Conservation (phyloP, 805 yeast genomes). For the Pichia nakasei region DNA sequence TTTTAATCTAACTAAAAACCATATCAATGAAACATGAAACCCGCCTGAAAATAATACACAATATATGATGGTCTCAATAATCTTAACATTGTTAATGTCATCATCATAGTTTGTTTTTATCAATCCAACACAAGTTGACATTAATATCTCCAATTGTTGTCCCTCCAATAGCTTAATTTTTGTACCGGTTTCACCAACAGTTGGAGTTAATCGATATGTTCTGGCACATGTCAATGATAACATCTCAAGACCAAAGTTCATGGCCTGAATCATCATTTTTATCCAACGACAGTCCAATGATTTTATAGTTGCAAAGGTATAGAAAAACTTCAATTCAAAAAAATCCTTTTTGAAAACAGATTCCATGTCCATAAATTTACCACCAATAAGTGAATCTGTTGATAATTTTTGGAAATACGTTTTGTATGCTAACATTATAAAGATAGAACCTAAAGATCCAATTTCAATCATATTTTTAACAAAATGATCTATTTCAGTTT, state of each 20-base stretch:
- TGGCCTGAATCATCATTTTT: too few species aligned
- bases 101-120: constrained; percentile 6
- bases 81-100: constrained; percentile 8
- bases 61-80: constrained; percentile 8
- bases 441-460: too few species aligned
- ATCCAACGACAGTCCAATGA: too few species aligned
- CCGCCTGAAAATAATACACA: constrained; percentile 14
- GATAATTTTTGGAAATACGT: background rate
- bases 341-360: background rate
- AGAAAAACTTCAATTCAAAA: background rate
- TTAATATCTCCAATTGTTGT: constrained; percentile 3
- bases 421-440: background rate
- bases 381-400: background rate
- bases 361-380: background rate
- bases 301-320: background rate
- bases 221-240: too few species aligned
- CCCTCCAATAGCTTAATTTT: constrained; percentile 1
- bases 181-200: too few species aligned
- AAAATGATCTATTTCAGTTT: too few species aligned
- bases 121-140: constrained; percentile 5
- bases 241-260: too few species aligned
- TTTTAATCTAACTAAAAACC: constrained; percentile 9
- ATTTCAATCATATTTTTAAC: too few species aligned
- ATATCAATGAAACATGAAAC: constrained; percentile 8
- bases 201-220: too few species aligned